Evolutionary conservation across 495 filamentous ascomycete genomes (phyloP), one percentile per base, ranked within the genome.

Genomic region (Aspergillus nidulans): DNA sequence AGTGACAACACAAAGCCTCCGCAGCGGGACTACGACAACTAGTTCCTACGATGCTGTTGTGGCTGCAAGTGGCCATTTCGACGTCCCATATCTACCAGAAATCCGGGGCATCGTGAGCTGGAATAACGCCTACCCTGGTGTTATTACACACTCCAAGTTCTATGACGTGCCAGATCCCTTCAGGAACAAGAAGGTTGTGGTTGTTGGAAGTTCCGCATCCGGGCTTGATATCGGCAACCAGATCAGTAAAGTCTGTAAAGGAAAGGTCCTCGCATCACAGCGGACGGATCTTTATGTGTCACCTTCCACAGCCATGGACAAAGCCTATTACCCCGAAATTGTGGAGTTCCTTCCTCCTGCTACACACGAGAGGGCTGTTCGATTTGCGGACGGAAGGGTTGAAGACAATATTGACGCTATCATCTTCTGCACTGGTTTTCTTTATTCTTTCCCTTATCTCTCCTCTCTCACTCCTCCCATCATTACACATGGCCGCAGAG

Each of bases 21-120:
- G 43, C 1, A 77, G 76, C 0, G 63, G 68, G 6, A 69, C 57
- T 1, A 39, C 59, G 6, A 65, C 63, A 56, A 68, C 68, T 55
- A 54, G 69, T 53, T 43, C 62, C 18, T 79, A 82, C 63, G 91
- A 96, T 69, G 90, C 89, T 10, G 82, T 96, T 4, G 82, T 94
- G 1, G 83, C 92, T n/a, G 89, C 89, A 6, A 90, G 78, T 56
- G 91, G 91, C 1, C 90, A 96, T 63, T 95, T 87, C 66, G 78
- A 78, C 19, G 81, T 87, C 6, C 86, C 87, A 0, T 85, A 79
- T 64, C 70, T 95, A 9, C 91, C 91, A 0, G 68, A 78, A 21
- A 81, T 88, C n/a, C 49, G 64, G 1, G 85, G 85, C 2, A 77
- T 88, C 10, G 50, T 64, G 50, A 65, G 59, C 45, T 81, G 84